Evolutionary conservation across 345 rosid species (phyloP).

Genomic region (Bretschneidera sinensis): DNA sequence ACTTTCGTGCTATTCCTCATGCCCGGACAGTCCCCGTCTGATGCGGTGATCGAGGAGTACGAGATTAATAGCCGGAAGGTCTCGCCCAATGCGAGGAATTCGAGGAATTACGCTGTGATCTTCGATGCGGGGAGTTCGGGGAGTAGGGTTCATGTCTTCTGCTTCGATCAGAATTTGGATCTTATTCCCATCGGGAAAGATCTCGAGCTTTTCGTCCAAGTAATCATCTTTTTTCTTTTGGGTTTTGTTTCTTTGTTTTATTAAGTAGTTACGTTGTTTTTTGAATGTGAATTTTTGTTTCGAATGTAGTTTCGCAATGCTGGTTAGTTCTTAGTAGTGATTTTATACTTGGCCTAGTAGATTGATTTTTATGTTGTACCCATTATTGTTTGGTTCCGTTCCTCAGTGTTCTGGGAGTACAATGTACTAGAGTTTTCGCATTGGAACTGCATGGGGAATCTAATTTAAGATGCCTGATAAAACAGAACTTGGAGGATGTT

Average conservation of each 20-base stretch:
- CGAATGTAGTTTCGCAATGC: background rate
- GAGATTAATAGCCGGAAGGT: constrained; percentile 42
- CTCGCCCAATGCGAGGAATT: constrained; percentile 31
- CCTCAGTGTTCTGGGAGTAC: background rate
- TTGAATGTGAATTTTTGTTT: background rate
- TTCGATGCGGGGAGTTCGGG: constrained; percentile 98
- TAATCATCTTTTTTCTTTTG: constrained; percentile 9
- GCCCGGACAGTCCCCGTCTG: constrained; percentile 49
- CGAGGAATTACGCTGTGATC: constrained; percentile 63
- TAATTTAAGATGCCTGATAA: background rate
- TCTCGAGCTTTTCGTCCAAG: constrained; percentile 84
- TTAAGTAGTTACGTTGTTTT: background rate
- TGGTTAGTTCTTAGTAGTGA: background rate
- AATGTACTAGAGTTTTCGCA: background rate
- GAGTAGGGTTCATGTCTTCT: constrained; percentile 90
- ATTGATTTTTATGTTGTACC: background rate
- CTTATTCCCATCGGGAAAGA: constrained; percentile 82
- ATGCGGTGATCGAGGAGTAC: constrained; percentile 37
- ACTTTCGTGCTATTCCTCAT: constrained; percentile 50
- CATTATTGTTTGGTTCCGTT: background rate
- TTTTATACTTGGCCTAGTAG: background rate
- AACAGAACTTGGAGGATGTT: background rate
- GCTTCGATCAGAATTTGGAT: constrained; percentile 86
- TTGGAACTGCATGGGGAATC: background rate
- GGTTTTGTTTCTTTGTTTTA: background rate